Base-by-base conservation (phyloP, 2,329 filamentous ascomycete species). In the Chrysoporthe deuterocubensis region DNA sequence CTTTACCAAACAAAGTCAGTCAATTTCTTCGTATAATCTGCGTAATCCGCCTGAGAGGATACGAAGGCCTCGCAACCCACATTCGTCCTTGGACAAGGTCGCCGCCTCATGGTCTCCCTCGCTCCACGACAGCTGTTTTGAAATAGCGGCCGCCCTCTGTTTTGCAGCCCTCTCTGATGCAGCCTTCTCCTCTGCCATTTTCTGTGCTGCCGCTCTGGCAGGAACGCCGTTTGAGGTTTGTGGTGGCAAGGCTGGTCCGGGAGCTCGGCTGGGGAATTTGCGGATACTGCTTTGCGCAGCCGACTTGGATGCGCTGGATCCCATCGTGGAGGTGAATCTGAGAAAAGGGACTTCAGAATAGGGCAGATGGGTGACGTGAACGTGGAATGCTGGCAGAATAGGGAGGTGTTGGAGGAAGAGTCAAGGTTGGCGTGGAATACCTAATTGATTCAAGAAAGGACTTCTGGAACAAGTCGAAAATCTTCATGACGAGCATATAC, bases 211-310 rank as follows among this genome's bases (percentile, higher is more conserved):
- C 6, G 65, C 21, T 32, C 62, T 65, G 32, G 56, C n/a, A n/a
- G 62, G 44, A 16, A 37, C 52, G 32, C 44, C n/a, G 13, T 8
- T 21, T 59, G 69, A 64, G 11, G 65, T 40, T 14, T 54, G 62
- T 32, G 68, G 50, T 21, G 69, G 66, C 8, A 42, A 37, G 16
- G 70, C 65, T 60, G 75, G 68, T 18, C 74, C 73, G 2, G 74
- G 69, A n/a, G 73, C 71, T 65, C 74, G 69, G 18, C 72, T 71
- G 44, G 75, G 75, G 54, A 76, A 76, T 52, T 74, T 71, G 62
- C 69, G 69, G 26, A 69, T 26, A 37, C 64, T 67, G 61, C 59
- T 69, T 32, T 65, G 69, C 59, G 69, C 69, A 16, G 62, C 67
- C 4, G 68, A 50, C 14, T 70, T 70, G 58, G 69, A 70, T 48